These are phyloP conservation scores for Papiliotrema flavescens DNA, from an alignment of 1,284 basidiomycete species.

Conservation along the genomic window DNA sequence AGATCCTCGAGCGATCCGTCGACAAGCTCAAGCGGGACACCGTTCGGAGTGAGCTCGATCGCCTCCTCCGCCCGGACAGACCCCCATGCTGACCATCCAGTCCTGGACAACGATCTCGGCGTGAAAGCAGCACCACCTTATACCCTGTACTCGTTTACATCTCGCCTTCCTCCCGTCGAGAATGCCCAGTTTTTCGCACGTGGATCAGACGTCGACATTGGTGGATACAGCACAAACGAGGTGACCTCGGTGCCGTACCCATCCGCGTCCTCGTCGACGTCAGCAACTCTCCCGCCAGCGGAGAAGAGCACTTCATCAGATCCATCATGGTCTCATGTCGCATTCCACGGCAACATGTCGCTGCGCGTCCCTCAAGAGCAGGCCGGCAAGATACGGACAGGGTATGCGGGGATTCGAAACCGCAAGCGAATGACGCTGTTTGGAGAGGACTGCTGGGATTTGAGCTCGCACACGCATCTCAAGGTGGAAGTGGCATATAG, in stretches of 20 bases:
- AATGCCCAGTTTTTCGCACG: slow-evolving; percentile 24
- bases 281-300: neutral
- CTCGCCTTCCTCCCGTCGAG: slow-evolving; percentile 12
- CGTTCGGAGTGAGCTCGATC: slow-evolving; percentile 26
- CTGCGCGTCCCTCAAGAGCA: slow-evolving; percentile 42
- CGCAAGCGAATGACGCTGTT: slow-evolving; percentile 50
- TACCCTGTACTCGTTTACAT: slow-evolving; percentile 34
- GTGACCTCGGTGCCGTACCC: slow-evolving; percentile 27
- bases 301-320: neutral
- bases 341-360: slow-evolving; percentile 41
- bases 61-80: neutral
- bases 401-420: slow-evolving; percentile 54
- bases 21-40: slow-evolving; percentile 36
- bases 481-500: slow-evolving; percentile 49
- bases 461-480: slow-evolving; percentile 51
- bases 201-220: slow-evolving; percentile 45
- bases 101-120: slow-evolving; percentile 31
- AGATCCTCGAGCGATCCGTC: slow-evolving; percentile 39
- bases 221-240: slow-evolving; percentile 35
- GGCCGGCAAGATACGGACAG: slow-evolving; percentile 47
- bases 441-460: slow-evolving; percentile 52
- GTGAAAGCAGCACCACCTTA: slow-evolving; percentile 21
- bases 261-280: slow-evolving; percentile 1
- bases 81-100: slow-evolving; percentile 14
- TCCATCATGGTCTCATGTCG: slow-evolving; percentile 23